phyloP scores from a whole-genome alignment of 176 grass and related monocot species.

The Bromus sterilis region DNA sequence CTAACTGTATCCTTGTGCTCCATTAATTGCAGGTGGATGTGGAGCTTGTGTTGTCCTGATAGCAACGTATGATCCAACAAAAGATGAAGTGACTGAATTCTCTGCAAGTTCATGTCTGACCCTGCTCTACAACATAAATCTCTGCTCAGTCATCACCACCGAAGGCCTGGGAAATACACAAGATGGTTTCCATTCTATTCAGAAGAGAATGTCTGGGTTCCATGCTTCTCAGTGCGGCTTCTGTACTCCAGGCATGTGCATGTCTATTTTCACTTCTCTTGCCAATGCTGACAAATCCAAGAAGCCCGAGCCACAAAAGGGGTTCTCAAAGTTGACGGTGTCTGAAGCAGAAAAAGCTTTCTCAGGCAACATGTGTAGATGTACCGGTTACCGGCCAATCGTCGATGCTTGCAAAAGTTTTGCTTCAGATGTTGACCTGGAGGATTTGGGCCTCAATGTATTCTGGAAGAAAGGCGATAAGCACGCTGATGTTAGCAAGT shows the following conservation, averaged over 20 bases:
- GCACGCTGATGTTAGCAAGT: conserved; percentile 22
- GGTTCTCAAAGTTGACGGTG: conserved; percentile 62
- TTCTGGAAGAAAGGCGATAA: conserved; percentile 61
- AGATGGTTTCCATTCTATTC: conserved; percentile 65
- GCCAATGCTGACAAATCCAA: conserved; percentile 63
- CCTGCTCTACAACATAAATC: conserved; percentile 62
- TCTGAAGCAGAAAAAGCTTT: conserved; percentile 57
- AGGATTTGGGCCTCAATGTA: conserved; percentile 71
- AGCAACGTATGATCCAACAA: conserved; percentile 50
- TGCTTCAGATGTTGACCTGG: conserved; percentile 63
- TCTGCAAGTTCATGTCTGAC: conserved; percentile 60
- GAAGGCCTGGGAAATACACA: conserved; percentile 62
- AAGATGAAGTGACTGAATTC: conserved; percentile 60
- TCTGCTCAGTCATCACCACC: conserved; percentile 60
- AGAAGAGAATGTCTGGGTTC: conserved; percentile 65
- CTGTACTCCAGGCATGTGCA: conserved; percentile 88
- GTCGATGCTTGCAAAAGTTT: conserved; percentile 85
- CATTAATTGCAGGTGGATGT: conserved; percentile 61
- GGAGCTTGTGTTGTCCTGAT: conserved; percentile 73
- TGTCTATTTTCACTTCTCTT: conserved; percentile 80
- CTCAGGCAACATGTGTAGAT: conserved; percentile 70
- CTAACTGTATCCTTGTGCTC: not conserved
- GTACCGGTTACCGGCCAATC: conserved; percentile 71
- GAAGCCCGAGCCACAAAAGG: conserved; percentile 44
- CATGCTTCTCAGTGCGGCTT: conserved; percentile 89